phyloP scores from a whole-genome alignment of 208 protist genomes.

The Acanthamoeba pearcei region DNA sequence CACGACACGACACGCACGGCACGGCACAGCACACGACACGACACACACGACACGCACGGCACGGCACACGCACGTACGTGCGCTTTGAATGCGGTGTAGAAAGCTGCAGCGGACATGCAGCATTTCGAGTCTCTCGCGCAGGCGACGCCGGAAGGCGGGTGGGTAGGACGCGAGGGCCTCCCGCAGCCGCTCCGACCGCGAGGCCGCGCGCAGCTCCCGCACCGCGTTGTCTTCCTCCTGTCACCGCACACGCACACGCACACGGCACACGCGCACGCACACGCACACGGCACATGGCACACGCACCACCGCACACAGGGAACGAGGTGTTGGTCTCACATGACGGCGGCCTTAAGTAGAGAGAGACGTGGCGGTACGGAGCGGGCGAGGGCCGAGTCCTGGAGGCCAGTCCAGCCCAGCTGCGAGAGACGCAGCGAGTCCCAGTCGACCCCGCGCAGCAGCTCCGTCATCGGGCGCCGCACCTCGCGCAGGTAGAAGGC shows the following conservation, averaged over 20 bases:
- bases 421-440: neutral
- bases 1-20: neutral
- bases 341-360: too few relatives aligned
- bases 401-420: neutral
- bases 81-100: neutral
- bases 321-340: too few relatives aligned
- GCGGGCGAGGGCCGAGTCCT: neutral
- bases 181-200: neutral
- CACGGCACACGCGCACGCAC: neutral
- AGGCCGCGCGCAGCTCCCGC: neutral
- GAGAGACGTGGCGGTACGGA: too few relatives aligned
- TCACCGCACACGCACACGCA: neutral
- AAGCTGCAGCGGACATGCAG: neutral
- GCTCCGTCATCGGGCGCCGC: neutral
- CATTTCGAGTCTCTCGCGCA: neutral
- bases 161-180: neutral
- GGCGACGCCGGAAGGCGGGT: neutral
- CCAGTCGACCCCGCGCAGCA: neutral
- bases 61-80: neutral
- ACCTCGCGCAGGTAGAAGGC: neutral
- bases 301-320: neutral
- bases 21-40: too few relatives aligned
- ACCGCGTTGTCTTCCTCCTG: neutral
- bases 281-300: neutral
- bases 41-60: neutral